A percentile compares a stretch with the other conserved stretches of the same genome.
phyloP scores from a whole-genome alignment of 768 basidiomycete genomes.

The Russula earlei region DNA sequence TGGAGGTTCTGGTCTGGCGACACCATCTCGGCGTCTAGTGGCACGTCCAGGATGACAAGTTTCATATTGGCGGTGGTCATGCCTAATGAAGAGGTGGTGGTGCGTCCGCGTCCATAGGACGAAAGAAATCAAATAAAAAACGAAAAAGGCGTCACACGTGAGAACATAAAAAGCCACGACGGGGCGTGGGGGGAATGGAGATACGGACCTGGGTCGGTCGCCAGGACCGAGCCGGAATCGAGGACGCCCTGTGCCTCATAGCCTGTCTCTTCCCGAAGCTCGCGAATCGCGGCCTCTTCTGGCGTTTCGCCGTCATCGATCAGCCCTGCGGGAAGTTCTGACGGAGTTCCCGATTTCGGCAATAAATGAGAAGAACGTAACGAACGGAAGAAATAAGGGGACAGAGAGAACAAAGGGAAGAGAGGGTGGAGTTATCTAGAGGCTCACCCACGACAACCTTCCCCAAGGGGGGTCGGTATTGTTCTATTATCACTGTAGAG shows the following conservation, averaged over 20 bases:
- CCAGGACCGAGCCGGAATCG: slow-evolving; percentile 52
- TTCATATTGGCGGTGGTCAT: slow-evolving; percentile 96
- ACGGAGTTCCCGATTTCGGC: background rate
- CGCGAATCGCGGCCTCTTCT: slow-evolving; percentile 73
- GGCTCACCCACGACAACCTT: slow-evolving; percentile 58
- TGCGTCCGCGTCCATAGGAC: too few relatives aligned
- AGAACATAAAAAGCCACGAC: background rate
- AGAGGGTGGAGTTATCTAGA: too few relatives aligned
- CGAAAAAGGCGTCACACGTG: slow-evolving; percentile 2
- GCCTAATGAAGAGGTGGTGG: slow-evolving; percentile 35
- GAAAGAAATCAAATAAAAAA: background rate
- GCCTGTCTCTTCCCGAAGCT: slow-evolving; percentile 91
- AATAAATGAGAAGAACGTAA: background rate
- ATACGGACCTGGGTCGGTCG: slow-evolving; percentile 59
- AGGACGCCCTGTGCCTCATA: slow-evolving; percentile 58
- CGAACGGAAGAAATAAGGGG: background rate
- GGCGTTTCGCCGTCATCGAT: slow-evolving; percentile 81
- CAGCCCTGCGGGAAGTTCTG: slow-evolving; percentile 64
- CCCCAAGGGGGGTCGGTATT: slow-evolving; percentile 83
- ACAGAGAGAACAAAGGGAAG: background rate
- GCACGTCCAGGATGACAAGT: slow-evolving; percentile 63
- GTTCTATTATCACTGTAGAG: slow-evolving; percentile 82
- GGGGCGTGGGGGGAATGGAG: background rate
- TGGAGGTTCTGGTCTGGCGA: slow-evolving; percentile 71
- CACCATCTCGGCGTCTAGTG: slow-evolving; percentile 56